Conservation (phyloP, 225 moss, liverwort and hornwort species). For the Thuidium tamariscinum region DNA sequence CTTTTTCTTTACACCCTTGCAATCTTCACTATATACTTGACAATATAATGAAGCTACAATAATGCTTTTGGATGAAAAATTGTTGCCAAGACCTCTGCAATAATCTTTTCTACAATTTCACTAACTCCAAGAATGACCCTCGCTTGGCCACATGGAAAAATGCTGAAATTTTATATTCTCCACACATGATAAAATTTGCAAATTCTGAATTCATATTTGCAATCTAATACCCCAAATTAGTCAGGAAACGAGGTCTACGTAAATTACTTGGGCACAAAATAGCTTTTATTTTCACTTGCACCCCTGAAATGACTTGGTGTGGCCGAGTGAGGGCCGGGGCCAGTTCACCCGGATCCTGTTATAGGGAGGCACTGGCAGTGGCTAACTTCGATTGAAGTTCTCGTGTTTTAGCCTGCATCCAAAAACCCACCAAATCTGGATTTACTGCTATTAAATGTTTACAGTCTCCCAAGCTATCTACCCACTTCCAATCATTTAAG, state of each 20-base stretch:
- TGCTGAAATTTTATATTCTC: no score
- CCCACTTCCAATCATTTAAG: no score
- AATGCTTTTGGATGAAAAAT: background rate
- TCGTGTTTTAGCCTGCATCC: constrained; percentile 26
- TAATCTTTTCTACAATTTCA: background rate
- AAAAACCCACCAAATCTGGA: background rate
- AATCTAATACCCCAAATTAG: no score
- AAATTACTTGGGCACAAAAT: no score
- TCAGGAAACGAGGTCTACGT: no score
- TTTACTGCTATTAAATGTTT: background rate
- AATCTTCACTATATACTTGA: background rate
- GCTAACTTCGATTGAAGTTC: constrained; percentile 27
- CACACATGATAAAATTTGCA: no score
- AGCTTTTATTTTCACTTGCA: no score
- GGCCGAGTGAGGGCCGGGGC: no score
- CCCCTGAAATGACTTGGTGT: no score
- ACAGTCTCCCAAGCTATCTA: background rate
- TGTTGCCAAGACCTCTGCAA: background rate
- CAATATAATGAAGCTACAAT: background rate
- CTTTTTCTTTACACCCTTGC: background rate
- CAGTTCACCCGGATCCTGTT: no score
- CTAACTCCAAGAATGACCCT: background rate
- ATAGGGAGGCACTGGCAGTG: constrained; percentile 17
- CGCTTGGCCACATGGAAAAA: no score
- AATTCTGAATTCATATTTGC: no score